Evolutionary conservation across 768 basidiomycete species (phyloP), one percentile per base, ranked within the genome.

Genomic region (Chlorophyllum brunneum): DNA sequence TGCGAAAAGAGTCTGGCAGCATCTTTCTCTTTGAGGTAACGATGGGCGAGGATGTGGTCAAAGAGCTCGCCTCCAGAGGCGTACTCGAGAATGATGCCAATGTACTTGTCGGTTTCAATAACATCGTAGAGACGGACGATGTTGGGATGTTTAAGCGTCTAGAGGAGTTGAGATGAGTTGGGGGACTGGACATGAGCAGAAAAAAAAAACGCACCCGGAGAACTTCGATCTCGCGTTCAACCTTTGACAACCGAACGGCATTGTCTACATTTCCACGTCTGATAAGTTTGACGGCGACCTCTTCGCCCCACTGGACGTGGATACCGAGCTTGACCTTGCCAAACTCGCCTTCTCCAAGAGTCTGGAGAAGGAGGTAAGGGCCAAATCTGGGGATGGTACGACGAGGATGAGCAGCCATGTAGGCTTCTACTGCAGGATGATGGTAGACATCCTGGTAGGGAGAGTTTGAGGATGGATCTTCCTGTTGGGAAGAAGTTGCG

Each of bases 31-130:
- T 88, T 86, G 60, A 99, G 85, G 68, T 95, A 97, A 36, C 93
- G 88, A 66, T 98, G 97, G 16, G 95, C 95, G 46, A 98, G 83
- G 65, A 99, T 99, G 69, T 98, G 92, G 70, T 99, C 97, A 69
- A 99, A 98, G 18, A 99, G 83, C 67, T 99, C 97, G 51, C 97
- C 97, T 48, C 97, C 97, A 1, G 92, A 94, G 30, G 97, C 97
- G 63, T 95, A 98, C 67, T 98, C 97, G 56, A 99, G 83, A 60
- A 99, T 95, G 65, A 99, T 99, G 31, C 97, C 97, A 61, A 99
- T 98, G 71, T 98, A 98, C 70, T 97, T 98, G 76, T 98, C 97
- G 1, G 97, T 98, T 68, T 98, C 95, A 59, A 99, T 97, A 18
- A 98, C 95, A 65, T 99, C 97, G 79, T 95, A 98, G 39, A 98